Evolutionary conservation across 169 alveolate species (phyloP), one percentile per base, ranked within the genome.

Genomic region (Plasmodium vivax): DNA sequence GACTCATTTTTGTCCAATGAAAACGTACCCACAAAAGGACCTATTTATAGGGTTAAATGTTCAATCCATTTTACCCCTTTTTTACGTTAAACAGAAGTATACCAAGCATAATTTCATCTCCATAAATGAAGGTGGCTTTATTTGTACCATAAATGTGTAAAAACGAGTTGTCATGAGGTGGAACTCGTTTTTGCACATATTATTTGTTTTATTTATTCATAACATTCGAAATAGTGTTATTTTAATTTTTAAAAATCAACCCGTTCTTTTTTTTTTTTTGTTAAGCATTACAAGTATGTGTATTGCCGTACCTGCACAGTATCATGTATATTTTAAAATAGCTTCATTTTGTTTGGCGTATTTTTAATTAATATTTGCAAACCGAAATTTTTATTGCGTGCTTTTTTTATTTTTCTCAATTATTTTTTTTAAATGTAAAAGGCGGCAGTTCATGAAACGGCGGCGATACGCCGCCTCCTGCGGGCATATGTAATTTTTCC

Each of bases 51-150:
- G 90, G 34, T 58, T 90, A 90, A 90, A 90, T 68, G 90, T 90
- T 58, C 94, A 90, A 68, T 90, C 94, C 32, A 80, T 90, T 80
- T 90, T 90, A 90, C 94, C 94, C 19, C 90, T 90, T 80, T 88
- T 90, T 90, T 90, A 73, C 73, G 79, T 90, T 80, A 90, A 90
- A 74, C 94, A 90, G 16, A 90, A 90, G 36, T 90, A 90, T 90
- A 80, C 80, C 83, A 90, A 90, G 38, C 75, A 90, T 80, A 90
- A 90, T 90, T 90, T 90, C 74, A 90, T 90, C 80, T 90, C 94
- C 54, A 90, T 90, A 80, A 90, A 80, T 80, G 84, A 90, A 80
- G 94, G 94, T 19, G 94, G 90, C 16, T 90, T 80, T 80, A 80
- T 90, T 90, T 90, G 94, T 90, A 90, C 94, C 10, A 90, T 90